phyloP scores from a whole-genome alignment of 768 basidiomycete species.

The Pisolithus orientalis region DNA sequence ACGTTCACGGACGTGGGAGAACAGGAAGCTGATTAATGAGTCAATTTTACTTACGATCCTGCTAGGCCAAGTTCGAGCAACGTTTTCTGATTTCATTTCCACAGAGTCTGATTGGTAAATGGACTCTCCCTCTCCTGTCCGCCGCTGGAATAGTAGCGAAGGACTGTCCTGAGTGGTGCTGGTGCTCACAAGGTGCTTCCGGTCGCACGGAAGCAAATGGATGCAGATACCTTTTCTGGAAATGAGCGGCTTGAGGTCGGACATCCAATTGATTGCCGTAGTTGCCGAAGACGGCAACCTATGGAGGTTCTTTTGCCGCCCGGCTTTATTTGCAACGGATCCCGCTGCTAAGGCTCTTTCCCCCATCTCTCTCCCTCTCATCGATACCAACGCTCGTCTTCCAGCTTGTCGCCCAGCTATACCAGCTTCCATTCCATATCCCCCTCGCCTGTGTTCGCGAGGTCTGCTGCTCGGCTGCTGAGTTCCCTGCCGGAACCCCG shows the following conservation, averaged over 20 bases:
- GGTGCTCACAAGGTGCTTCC: not conserved
- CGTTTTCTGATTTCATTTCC: not conserved
- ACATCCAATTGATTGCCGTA: conserved; percentile 31
- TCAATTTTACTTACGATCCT: too few species aligned
- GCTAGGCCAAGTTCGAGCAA: not conserved
- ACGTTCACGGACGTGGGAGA: too few species aligned
- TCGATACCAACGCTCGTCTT: conserved; percentile 20
- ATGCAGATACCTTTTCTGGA: conserved; percentile 14
- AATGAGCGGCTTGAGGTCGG: conserved; percentile 31
- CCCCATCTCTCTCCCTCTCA: conserved; percentile 23
- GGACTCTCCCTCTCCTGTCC: not conserved
- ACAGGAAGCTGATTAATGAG: too few species aligned
- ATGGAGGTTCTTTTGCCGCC: conserved; percentile 28
- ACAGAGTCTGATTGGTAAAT: too few species aligned
- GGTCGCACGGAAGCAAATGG: not conserved
- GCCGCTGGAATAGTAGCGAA: not conserved
- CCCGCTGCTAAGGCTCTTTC: conserved; percentile 28
- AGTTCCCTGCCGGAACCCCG: conserved; percentile 7
- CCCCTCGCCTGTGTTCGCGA: not conserved
- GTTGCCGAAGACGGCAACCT: conserved; percentile 32
- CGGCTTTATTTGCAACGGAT: conserved; percentile 37
- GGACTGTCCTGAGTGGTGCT: not conserved
- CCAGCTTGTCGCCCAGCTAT: conserved; percentile 6
- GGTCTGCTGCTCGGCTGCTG: conserved; percentile 2
- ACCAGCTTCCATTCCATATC: conserved; percentile 2